Percentiles rank a stretch among this genome's conserved stretches.
These are phyloP conservation scores for Hymenoscyphus fructigenus DNA, from an alignment of 2,329 filamentous ascomycete genomes.

Conservation along the genomic window DNA sequence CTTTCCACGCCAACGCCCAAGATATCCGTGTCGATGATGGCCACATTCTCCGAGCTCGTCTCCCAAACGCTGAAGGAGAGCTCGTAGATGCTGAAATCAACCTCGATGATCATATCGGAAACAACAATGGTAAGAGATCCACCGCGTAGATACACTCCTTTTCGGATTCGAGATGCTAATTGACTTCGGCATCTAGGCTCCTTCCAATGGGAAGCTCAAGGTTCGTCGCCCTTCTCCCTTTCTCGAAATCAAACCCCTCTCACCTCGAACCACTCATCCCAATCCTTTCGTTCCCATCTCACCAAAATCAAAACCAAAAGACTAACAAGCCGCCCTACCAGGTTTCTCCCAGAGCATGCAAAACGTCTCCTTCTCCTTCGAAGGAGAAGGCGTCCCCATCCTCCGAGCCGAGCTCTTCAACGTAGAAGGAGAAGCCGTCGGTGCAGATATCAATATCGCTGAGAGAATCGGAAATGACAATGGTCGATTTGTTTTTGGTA, in stretches of 20 bases:
- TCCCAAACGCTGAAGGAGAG: constrained; percentile 46
- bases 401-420: constrained; percentile 41
- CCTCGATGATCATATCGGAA: constrained; percentile 54
- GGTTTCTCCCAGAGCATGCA: constrained; percentile 40
- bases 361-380: constrained; percentile 40
- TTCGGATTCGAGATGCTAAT: background rate
- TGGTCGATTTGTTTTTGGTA: background rate
- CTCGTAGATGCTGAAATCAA: constrained; percentile 48
- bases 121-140: constrained; percentile 50
- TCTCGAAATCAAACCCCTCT: no score
- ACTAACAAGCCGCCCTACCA: no score
- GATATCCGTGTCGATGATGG: constrained; percentile 48
- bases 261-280: no score
- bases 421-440: constrained; percentile 38
- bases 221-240: no score
- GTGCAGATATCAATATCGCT: constrained; percentile 37
- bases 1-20: constrained; percentile 50
- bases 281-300: no score
- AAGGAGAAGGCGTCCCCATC: constrained; percentile 44
- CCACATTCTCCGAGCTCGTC: constrained; percentile 52
- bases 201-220: background rate
- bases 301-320: no score
- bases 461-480: constrained; percentile 41
- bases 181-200: background rate
- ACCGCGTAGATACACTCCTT: no score